Evolutionary conservation across 164 flowering plant species (phyloP).

Genomic region (Nymphaea colorata): DNA sequence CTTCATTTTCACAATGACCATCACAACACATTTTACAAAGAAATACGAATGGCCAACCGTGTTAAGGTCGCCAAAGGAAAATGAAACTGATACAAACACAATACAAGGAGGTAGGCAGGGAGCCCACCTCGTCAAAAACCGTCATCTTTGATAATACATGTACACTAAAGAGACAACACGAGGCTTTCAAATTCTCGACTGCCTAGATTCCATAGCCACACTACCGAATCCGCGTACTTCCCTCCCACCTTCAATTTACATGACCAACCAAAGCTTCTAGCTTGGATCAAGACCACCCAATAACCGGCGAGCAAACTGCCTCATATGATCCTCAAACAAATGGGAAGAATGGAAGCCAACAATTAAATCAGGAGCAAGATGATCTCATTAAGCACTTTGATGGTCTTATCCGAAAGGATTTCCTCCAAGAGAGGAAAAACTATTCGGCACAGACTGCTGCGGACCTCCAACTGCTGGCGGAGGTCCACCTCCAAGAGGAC

Average conservation of each 20-base stretch:
- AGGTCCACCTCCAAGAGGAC: constrained; percentile 6
- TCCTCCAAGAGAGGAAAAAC: constrained; percentile 39
- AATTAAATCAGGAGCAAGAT: neutral
- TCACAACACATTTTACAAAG: neutral
- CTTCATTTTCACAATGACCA: neutral
- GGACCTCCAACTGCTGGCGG: constrained; percentile 8
- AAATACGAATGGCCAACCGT: neutral
- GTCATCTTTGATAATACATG: neutral
- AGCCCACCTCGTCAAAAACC: neutral
- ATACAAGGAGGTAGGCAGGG: neutral
- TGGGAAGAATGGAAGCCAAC: neutral
- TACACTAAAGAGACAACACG: neutral
- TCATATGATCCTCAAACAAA: neutral
- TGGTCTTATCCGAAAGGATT: constrained; percentile 55
- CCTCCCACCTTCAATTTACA: neutral
- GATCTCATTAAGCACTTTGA: neutral
- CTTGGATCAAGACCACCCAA: neutral
- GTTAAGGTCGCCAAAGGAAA: neutral
- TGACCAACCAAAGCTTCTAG: neutral
- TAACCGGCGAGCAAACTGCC: neutral
- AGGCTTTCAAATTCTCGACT: neutral
- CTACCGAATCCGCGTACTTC: neutral
- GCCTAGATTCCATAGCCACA: neutral
- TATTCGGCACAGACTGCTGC: constrained; percentile 18
- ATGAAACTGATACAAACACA: neutral